These are phyloP conservation scores for Phylloporus arenicola DNA, from an alignment of 768 basidiomycete genomes.

Conservation along the genomic window DNA sequence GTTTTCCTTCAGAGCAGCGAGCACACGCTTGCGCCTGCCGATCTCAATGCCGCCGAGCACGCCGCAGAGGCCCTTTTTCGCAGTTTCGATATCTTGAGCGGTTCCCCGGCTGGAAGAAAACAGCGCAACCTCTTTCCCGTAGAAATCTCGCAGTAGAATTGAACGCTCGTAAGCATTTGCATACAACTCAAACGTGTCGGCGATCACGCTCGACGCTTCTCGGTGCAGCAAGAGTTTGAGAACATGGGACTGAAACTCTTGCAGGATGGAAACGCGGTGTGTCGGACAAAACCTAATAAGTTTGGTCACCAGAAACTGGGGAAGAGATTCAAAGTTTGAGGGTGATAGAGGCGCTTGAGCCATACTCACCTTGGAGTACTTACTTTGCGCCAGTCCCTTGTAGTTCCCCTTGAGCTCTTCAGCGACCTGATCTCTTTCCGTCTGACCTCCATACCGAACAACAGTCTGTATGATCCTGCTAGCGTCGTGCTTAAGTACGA, in stretches of 20 bases:
- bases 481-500: slow-evolving; percentile 89
- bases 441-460: slow-evolving; percentile 73
- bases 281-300: slow-evolving; percentile 70
- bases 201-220: slow-evolving; percentile 77
- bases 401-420: slow-evolving; percentile 78
- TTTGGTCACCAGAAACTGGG: slow-evolving; percentile 75
- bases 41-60: slow-evolving; percentile 59
- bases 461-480: slow-evolving; percentile 79
- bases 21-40: slow-evolving; percentile 61
- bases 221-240: slow-evolving; percentile 77
- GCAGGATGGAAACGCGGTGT: slow-evolving; percentile 69
- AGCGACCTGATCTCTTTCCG: slow-evolving; percentile 76
- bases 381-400: slow-evolving; percentile 72
- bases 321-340: background rate
- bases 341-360: background rate
- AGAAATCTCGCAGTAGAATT: slow-evolving; percentile 79
- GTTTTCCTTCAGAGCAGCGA: slow-evolving; percentile 67
- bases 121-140: slow-evolving; percentile 79
- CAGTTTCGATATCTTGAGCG: slow-evolving; percentile 56
- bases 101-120: slow-evolving; percentile 56
- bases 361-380: slow-evolving; percentile 76
- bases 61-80: slow-evolving; percentile 63
- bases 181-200: slow-evolving; percentile 86
- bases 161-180: slow-evolving; percentile 81
- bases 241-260: slow-evolving; percentile 73